Conservation (phyloP, 116 monocot genomes). For the Iris pallida region DNA sequence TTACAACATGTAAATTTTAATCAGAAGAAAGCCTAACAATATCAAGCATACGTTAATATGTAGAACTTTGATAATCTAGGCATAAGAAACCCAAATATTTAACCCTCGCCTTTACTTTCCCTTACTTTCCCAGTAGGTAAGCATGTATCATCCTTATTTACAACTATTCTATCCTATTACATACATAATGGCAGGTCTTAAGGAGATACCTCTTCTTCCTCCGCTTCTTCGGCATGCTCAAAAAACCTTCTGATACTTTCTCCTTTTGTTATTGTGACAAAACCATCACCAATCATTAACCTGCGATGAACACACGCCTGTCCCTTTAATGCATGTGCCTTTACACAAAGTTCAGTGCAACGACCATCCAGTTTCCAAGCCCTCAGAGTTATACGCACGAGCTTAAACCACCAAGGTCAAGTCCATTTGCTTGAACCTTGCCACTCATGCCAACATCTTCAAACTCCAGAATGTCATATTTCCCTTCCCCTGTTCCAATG, state of each 20-base stretch:
- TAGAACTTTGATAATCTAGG: too few relatives aligned
- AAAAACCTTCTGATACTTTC: constrained; percentile 81
- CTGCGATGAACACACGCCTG: constrained; percentile 86
- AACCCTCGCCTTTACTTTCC: too few relatives aligned
- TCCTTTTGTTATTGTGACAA: constrained; percentile 82
- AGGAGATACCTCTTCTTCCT: constrained; percentile 88
- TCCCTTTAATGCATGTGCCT: constrained; percentile 96
- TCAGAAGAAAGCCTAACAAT: not conserved
- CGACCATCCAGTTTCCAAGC: constrained; percentile 81
- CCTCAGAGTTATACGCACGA: constrained; percentile 75
- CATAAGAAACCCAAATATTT: too few relatives aligned
- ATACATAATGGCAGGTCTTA: not conserved
- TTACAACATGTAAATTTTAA: constrained; percentile 1
- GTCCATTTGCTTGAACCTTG: constrained; percentile 60
- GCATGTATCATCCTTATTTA: not conserved
- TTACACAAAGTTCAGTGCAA: constrained; percentile 70
- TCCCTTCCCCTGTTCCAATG: constrained; percentile 89
- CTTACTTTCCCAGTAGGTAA: too few relatives aligned
- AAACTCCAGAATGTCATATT: constrained; percentile 85
- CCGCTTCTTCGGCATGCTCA: constrained; percentile 98
- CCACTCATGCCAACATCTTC: constrained; percentile 82
- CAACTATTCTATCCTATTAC: not conserved
- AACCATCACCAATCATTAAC: constrained; percentile 87
- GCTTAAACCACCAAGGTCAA: constrained; percentile 59
- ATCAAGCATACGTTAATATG: too few relatives aligned